Percentiles rank a stretch among this genome's conserved stretches.
Evolutionary conservation across 2,329 filamentous ascomycete species (phyloP).

Genomic region (Berkeleyomyces basicola): DNA sequence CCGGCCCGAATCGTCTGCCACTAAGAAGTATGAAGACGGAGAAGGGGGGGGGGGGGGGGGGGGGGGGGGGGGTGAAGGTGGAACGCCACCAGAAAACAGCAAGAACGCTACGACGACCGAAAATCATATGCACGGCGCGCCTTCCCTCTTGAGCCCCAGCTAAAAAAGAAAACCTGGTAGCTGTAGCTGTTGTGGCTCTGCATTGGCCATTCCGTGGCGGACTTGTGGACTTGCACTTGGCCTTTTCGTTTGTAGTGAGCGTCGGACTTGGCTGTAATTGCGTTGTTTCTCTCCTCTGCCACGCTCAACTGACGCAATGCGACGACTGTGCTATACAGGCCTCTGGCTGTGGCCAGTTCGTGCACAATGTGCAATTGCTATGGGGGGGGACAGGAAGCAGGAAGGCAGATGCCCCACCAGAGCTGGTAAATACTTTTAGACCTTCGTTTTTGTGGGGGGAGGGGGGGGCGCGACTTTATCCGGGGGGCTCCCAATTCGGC

Average conservation of each 20-base stretch:
- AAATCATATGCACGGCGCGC: too few relatives aligned
- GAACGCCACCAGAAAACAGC: too few relatives aligned
- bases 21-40: neutral
- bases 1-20: neutral
- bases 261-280: neutral
- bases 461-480: neutral
- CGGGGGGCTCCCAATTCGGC: neutral
- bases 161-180: too few relatives aligned
- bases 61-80: neutral
- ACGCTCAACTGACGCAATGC: neutral
- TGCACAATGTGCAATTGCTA: neutral
- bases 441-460: neutral
- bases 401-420: neutral
- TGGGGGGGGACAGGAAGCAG: neutral
- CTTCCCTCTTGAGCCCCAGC: too few relatives aligned
- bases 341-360: neutral
- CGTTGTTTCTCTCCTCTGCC: neutral
- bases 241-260: neutral
- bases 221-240: neutral
- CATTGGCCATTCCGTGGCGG: neutral
- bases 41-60: neutral
- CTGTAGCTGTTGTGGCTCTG: neutral
- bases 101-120: too few relatives aligned
- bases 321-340: neutral
- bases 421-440: neutral